Evolutionary conservation across 2,329 filamentous ascomycete genomes (phyloP).

Genomic region (Trichoderma koningii): DNA sequence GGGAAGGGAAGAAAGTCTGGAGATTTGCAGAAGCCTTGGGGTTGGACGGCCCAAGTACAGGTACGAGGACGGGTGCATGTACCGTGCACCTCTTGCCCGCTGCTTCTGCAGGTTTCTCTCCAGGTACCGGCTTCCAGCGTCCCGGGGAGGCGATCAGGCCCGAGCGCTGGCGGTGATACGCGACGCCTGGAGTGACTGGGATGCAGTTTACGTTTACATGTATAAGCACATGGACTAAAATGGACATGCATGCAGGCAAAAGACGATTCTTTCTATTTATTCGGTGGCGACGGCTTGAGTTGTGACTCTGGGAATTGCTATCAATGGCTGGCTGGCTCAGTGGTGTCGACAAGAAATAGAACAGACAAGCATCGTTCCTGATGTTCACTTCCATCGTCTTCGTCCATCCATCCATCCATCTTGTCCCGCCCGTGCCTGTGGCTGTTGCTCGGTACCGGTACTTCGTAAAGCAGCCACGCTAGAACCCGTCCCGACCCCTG

Average conservation of each 20-base stretch:
- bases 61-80: background rate
- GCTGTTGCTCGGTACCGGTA: background rate
- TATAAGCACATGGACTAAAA: too few relatives aligned
- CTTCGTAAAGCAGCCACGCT: slow-evolving; percentile 3
- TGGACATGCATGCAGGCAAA: background rate
- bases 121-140: background rate
- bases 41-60: slow-evolving; percentile 8
- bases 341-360: too few relatives aligned
- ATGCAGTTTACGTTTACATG: background rate
- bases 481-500: slow-evolving; percentile 29
- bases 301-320: too few relatives aligned
- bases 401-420: too few relatives aligned
- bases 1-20: background rate
- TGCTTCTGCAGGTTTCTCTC: background rate
- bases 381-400: too few relatives aligned
- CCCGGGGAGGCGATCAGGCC: slow-evolving; percentile 17
- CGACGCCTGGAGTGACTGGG: background rate
- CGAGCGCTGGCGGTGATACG: slow-evolving; percentile 12
- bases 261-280: too few relatives aligned
- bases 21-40: background rate
- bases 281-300: too few relatives aligned
- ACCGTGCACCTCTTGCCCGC: background rate
- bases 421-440: too few relatives aligned
- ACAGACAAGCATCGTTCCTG: too few relatives aligned
- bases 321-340: too few relatives aligned